Base-by-base conservation (phyloP, 2,329 filamentous ascomycete species). In the Setomelanomma holmii region DNA sequence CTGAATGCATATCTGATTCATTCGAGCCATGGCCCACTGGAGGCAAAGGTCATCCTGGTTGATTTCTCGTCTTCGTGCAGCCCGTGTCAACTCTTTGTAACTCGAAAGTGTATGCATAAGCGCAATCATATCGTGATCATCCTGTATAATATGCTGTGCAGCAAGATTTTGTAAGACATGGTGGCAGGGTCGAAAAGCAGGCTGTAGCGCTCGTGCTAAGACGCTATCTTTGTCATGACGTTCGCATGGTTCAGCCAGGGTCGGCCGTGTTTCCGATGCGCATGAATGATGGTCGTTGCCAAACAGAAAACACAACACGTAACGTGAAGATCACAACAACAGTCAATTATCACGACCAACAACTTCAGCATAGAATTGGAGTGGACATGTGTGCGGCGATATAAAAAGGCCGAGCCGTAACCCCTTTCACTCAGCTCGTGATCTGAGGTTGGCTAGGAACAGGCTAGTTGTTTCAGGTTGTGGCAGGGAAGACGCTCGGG, bases 401-500 rank as follows among this genome's bases (percentile, higher is more conserved):
- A 22, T 45, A 48, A 40, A 58, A 58, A 53, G 56, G 51, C 56
- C 53, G 56, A 53, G 46, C 56, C 56, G 56, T 54, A 43, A 45
- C 56, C 51, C 53, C 56, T 58, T 58, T 58, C 51, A 27, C 39
- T 19, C 42, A 39, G 48, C 45, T 45, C 52, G 49, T 50, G 52
- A 45, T 56, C 45, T 52, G 48, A 16, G 38, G n/a, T 33, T 12
- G 40, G 24, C 51, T 49, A 60, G 55, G 55, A 58, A 60, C 57
- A 60, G 57, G 55, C 43, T 58, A 60, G 57, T 34, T 10, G 55
- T 58, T 58, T 58, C 55, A 58, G 43, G 45, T 43, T 41, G 22
- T 38, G 50, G 46, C 46, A 53, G 54, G 55, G 47, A 45, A 49
- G 41, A 41, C 42, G 27, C 27, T 20, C 30, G 23, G 34, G 14